These are phyloP conservation scores for Lachnellula willkommii DNA, from an alignment of 2,329 filamentous ascomycete species.

Conservation along the genomic window DNA sequence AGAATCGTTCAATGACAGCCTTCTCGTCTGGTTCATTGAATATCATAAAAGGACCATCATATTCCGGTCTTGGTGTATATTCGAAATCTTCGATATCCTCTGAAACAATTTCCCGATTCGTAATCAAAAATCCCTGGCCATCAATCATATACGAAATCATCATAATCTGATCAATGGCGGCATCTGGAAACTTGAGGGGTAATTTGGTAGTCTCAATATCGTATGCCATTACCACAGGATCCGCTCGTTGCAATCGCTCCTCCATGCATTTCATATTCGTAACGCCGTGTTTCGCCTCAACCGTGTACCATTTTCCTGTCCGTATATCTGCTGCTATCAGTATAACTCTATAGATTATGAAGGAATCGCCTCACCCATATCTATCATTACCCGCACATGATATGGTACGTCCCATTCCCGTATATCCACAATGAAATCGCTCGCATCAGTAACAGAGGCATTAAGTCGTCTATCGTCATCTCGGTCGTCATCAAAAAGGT, in stretches of 20 bases:
- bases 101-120: conserved; percentile 94
- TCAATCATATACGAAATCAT: conserved; percentile 99
- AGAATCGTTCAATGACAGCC: conserved; percentile 81
- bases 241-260: conserved; percentile 81
- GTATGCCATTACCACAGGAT: conserved; percentile 97
- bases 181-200: conserved; percentile 93
- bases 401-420: conserved; percentile 99
- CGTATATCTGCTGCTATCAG: conserved; percentile 65
- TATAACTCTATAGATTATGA: not conserved
- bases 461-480: conserved; percentile 74
- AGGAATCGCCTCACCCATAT: conserved; percentile 56
- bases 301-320: conserved; percentile 94
- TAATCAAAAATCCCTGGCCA: conserved; percentile 94
- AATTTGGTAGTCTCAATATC: conserved; percentile 98
- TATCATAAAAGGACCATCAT: conserved; percentile 90
- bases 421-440: conserved; percentile 97
- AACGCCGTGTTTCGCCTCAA: conserved; percentile 87
- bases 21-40: conserved; percentile 98
- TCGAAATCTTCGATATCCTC: conserved; percentile 98
- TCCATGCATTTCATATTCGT: conserved; percentile 80
- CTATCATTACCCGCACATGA: conserved; percentile 97
- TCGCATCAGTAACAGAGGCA: conserved; percentile 74
- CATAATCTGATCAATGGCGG: conserved; percentile 94
- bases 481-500: conserved; percentile 88
- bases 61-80: conserved; percentile 96